Conservation (phyloP, 331 rosid genomes). For the Malus hybrid region DNA sequence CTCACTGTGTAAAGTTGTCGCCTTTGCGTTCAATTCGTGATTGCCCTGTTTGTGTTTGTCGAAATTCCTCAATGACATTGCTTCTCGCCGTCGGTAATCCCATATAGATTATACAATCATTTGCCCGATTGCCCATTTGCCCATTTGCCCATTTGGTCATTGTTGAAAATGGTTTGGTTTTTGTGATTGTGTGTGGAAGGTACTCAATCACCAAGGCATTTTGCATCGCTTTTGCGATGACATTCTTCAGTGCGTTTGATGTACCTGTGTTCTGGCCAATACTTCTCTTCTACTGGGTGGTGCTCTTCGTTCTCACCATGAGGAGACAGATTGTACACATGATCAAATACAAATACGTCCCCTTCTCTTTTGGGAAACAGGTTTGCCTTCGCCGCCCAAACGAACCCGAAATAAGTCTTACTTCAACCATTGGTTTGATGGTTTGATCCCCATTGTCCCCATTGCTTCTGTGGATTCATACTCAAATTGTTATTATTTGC, state of each 20-base stretch:
- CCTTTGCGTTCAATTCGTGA: background rate
- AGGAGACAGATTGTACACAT: slow-evolving; percentile 90
- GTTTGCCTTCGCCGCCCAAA: slow-evolving; percentile 16
- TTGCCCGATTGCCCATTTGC: too few species aligned
- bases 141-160: too few species aligned
- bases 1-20: background rate
- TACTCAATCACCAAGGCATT: slow-evolving; percentile 92
- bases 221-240: slow-evolving; percentile 84
- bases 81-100: background rate
- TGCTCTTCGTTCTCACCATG: slow-evolving; percentile 79
- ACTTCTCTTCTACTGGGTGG: slow-evolving; percentile 91
- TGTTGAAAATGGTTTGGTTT: slow-evolving; percentile 22
- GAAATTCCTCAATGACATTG: background rate
- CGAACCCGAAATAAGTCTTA: too few species aligned
- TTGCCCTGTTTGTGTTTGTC: background rate
- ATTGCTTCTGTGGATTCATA: background rate
- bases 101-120: background rate
- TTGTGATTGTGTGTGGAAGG: slow-evolving; percentile 34
- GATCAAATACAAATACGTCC: slow-evolving; percentile 87
- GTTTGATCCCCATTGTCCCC: background rate
- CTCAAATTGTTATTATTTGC: slow-evolving; percentile 6
- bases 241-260: slow-evolving; percentile 79
- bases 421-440: background rate
- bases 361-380: slow-evolving; percentile 90
- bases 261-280: slow-evolving; percentile 99